phyloP scores from a whole-genome alignment of 768 basidiomycete species.

The Tricholoma sp. region DNA sequence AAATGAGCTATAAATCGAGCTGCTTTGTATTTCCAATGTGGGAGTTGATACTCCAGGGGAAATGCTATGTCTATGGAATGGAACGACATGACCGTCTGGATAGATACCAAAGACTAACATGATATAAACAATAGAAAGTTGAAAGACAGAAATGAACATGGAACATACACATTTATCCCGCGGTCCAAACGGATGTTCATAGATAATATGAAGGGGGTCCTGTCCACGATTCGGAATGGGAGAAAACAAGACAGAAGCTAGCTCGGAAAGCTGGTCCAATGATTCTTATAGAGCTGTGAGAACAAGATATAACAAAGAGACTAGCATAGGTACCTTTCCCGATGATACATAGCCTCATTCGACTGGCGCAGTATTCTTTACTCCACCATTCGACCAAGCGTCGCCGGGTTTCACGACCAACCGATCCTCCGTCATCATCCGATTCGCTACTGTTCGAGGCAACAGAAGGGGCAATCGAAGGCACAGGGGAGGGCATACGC shows the following conservation, averaged over 20 bases:
- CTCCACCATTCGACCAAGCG: constrained; percentile 84
- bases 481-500: constrained; percentile 47
- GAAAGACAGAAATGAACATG: neutral
- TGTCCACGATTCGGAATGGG: constrained; percentile 61
- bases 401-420: constrained; percentile 77
- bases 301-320: neutral
- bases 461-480: constrained; percentile 49
- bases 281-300: constrained; percentile 39
- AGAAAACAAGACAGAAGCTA: constrained; percentile 66
- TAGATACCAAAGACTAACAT: constrained; percentile 67
- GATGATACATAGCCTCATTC: constrained; percentile 76
- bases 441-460: constrained; percentile 47
- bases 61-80: constrained; percentile 82
- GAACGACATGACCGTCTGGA: constrained; percentile 87
- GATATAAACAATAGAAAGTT: constrained; percentile 8
- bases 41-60: constrained; percentile 68
- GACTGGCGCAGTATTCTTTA: constrained; percentile 73
- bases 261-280: constrained; percentile 61
- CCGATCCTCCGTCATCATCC: constrained; percentile 70
- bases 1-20: constrained; percentile 73
- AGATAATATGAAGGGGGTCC: constrained; percentile 56
- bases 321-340: constrained; percentile 55
- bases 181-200: constrained; percentile 72
- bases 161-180: constrained; percentile 64
- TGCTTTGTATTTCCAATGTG: constrained; percentile 76